Conservation (phyloP, 257 asterid genomes). For the Perilla frutescens region DNA sequence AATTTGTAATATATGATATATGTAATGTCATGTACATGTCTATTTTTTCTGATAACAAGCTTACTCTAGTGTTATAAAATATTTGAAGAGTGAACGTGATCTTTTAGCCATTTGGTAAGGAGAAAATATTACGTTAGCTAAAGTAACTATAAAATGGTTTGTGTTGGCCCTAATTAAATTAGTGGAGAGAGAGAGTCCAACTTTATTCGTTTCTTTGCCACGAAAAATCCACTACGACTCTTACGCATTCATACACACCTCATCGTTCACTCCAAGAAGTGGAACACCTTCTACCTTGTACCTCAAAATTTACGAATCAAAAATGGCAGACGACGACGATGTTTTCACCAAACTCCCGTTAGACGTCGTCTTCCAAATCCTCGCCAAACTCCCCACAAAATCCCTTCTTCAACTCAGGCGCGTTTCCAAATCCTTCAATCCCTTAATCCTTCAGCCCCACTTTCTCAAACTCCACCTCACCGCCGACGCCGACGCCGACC, state of each 20-base stretch:
- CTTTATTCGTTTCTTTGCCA: constrained; percentile 12
- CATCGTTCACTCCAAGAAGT: constrained; percentile 21
- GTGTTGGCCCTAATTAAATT: too few species aligned
- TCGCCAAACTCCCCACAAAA: constrained; percentile 38
- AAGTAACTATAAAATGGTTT: too few species aligned
- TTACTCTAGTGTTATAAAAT: too few species aligned
- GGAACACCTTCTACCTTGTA: not conserved
- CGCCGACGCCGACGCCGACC: constrained; percentile 31
- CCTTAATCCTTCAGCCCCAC: constrained; percentile 46
- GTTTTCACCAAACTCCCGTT: constrained; percentile 36
- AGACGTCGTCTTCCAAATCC: constrained; percentile 48
- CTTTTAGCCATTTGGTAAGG: too few species aligned
- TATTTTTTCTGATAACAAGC: too few species aligned
- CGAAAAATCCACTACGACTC: not conserved
- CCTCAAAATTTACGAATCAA: constrained; percentile 21
- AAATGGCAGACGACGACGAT: constrained; percentile 31
- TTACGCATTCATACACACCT: not conserved
- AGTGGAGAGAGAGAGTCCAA: not conserved
- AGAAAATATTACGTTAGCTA: too few species aligned
- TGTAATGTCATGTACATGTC: too few species aligned
- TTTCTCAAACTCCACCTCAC: constrained; percentile 46
- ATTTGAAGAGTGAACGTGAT: too few species aligned
- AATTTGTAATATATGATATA: too few species aligned
- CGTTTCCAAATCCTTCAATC: constrained; percentile 39
- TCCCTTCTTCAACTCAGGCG: constrained; percentile 42